Percentiles rank a stretch among this genome's conserved stretches.
These are phyloP conservation scores for Penicillium psychrofluorescens DNA, from an alignment of 495 filamentous ascomycete species.

Conservation along the genomic window DNA sequence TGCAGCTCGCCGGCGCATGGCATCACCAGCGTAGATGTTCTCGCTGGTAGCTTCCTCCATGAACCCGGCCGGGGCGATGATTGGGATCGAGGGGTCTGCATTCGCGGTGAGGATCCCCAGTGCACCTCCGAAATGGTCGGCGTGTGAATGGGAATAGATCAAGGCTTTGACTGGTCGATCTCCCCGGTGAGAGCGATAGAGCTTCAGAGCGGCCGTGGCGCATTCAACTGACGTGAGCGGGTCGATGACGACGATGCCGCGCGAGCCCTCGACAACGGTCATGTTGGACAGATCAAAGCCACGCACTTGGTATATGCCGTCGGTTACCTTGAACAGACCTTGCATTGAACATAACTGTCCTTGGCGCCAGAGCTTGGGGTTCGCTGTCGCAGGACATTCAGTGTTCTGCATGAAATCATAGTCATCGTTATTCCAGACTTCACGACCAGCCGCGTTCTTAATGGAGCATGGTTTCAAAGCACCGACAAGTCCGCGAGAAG, in stretches of 20 bases:
- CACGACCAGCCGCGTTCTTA: neutral
- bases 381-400: slow-evolving; percentile 9
- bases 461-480: slow-evolving; percentile 8
- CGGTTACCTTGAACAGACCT: slow-evolving; percentile 15
- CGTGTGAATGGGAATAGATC: slow-evolving; percentile 21
- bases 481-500: slow-evolving; percentile 11
- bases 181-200: slow-evolving; percentile 14
- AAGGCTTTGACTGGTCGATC: slow-evolving; percentile 11
- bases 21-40: slow-evolving; percentile 12
- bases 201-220: slow-evolving; percentile 6
- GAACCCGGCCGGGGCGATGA: slow-evolving; percentile 18
- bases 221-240: slow-evolving; percentile 12
- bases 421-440: slow-evolving; percentile 12
- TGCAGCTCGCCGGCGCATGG: slow-evolving; percentile 13
- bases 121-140: slow-evolving; percentile 19
- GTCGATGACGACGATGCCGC: slow-evolving; percentile 19
- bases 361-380: slow-evolving; percentile 19
- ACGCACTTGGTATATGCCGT: slow-evolving; percentile 18
- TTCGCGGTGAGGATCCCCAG: slow-evolving; percentile 4
- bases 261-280: slow-evolving; percentile 17
- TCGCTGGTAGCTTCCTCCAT: slow-evolving; percentile 14
- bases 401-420: slow-evolving; percentile 9
- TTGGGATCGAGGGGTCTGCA: slow-evolving; percentile 4
- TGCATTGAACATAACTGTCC: slow-evolving; percentile 8
- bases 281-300: slow-evolving; percentile 18